Percentiles rank a stretch among this genome's conserved stretches.
phyloP scores from a whole-genome alignment of 2,329 filamentous ascomycete genomes.

The Cercospora zeina region DNA sequence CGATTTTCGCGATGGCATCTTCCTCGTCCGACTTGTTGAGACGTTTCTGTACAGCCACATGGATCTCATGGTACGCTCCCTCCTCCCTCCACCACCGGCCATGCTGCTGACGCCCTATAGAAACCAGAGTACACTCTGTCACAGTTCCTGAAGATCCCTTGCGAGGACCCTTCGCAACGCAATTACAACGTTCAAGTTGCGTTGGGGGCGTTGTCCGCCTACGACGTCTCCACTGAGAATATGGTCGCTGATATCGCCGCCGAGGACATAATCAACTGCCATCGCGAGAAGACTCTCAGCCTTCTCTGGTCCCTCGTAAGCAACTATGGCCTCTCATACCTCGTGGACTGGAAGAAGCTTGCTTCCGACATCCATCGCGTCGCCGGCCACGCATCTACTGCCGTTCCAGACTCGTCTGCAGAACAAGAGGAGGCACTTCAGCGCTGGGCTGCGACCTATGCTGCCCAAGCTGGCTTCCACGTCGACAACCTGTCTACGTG shows the following conservation, averaged over 20 bases:
- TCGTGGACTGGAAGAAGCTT: slow-evolving; percentile 59
- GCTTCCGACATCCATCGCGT: slow-evolving; percentile 46
- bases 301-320: slow-evolving; percentile 62
- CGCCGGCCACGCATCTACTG: not conserved
- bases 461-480: slow-evolving; percentile 32
- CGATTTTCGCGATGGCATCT: slow-evolving; percentile 62
- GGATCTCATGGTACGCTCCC: not conserved
- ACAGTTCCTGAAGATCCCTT: slow-evolving; percentile 60
- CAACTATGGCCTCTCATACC: slow-evolving; percentile 54
- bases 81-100: not conserved
- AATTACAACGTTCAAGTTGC: slow-evolving; percentile 61
- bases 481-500: slow-evolving; percentile 59
- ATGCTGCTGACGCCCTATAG: not conserved
- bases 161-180: slow-evolving; percentile 57
- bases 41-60: slow-evolving; percentile 47
- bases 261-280: slow-evolving; percentile 63
- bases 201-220: slow-evolving; percentile 53
- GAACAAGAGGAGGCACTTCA: slow-evolving; percentile 48
- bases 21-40: slow-evolving; percentile 61
- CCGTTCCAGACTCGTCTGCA: not conserved
- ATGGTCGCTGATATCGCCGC: slow-evolving; percentile 51
- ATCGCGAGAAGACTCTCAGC: slow-evolving; percentile 63
- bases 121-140: slow-evolving; percentile 50
- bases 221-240: slow-evolving; percentile 44
- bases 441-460: slow-evolving; percentile 56